Base-by-base conservation (phyloP, 495 filamentous ascomycete genomes). In the Coniosporium apollinis region DNA sequence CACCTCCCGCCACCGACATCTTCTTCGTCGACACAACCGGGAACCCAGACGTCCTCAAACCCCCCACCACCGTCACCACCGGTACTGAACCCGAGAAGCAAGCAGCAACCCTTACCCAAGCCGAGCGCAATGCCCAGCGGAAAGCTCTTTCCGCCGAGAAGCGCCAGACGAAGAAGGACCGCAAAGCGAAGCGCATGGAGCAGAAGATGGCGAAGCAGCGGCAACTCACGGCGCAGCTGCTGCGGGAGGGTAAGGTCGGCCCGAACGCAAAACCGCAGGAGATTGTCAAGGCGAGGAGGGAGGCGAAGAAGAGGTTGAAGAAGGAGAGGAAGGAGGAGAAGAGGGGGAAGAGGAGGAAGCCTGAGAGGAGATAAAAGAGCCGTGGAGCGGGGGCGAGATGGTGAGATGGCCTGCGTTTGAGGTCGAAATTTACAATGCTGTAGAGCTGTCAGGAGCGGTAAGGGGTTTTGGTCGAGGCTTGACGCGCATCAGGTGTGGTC, bases 341-440 rank as follows among this genome's bases (percentile, higher is more conserved):
- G 22, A 49, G 46, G 33, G 43, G 39, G 32, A 34, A 43, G 14
- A 58, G 55, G 42, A 50, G 56, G 20, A 69, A 57, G 36, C 62
- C 61, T 45, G 63, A 70, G 42, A 54, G 52, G 8, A 59, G 56
- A 13, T 40, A 46, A 36, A 38, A 37, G 36, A 33, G 37, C n/a
- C n/a, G n/a, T n/a, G n/a, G n/a, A n/a, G n/a, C n/a, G n/a, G n/a
- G n/a, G n/a, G n/a, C n/a, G n/a, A n/a, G n/a, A n/a, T n/a, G n/a
- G n/a, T n/a, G n/a, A n/a, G n/a, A n/a, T n/a, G n/a, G n/a, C n/a
- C n/a, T n/a, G n/a, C n/a, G n/a, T n/a, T n/a, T n/a, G n/a, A n/a
- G n/a, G n/a, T n/a, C n/a, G n/a, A n/a, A n/a, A n/a, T n/a, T n/a
- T n/a, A n/a, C n/a, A n/a, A n/a, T n/a, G n/a, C n/a, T n/a, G n/a